Percentiles rank a stretch among this genome's conserved stretches.
phyloP scores from a whole-genome alignment of 768 basidiomycete genomes.

The Tylopilus plumbeoviolaceoides region DNA sequence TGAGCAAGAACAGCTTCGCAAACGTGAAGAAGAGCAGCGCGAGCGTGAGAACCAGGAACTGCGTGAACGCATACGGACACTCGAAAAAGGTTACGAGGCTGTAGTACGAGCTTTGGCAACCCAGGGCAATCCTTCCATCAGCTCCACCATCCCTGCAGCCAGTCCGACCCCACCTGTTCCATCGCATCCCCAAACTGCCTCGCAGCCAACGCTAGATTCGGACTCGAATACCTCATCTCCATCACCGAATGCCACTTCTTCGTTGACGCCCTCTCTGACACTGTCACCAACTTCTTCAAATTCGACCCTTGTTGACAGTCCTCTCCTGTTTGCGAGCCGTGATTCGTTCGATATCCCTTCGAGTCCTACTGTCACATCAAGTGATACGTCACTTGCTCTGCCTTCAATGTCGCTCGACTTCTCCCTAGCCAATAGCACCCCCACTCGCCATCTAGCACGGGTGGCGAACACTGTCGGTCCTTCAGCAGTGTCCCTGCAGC shows the following conservation, averaged over 20 bases:
- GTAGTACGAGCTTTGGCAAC: conserved; percentile 71
- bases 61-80: conserved; percentile 68
- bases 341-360: conserved; percentile 33
- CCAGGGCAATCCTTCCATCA: conserved; percentile 41
- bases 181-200: conserved; percentile 21
- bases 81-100: conserved; percentile 79
- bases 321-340: conserved; percentile 23
- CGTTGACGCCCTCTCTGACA: conserved; percentile 33
- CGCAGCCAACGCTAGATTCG: conserved; percentile 21
- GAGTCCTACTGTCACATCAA: conserved; percentile 35
- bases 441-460: conserved; percentile 99
- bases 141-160: conserved; percentile 12
- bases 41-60: conserved; percentile 74
- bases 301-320: conserved; percentile 36
- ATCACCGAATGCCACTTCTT: conserved; percentile 20
- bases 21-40: conserved; percentile 37
- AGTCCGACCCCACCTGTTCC: conserved; percentile 7
- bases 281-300: conserved; percentile 42
- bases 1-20: conserved; percentile 30
- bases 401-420: conserved; percentile 28
- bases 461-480: conserved; percentile 71
- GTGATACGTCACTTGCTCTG: conserved; percentile 27
- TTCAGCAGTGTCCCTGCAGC: conserved; percentile 84
- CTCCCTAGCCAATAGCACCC: conserved; percentile 38
- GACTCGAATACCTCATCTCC: conserved; percentile 21